Evolutionary conservation across 257 asterid genomes (phyloP).

Genomic region (Solanum piurae): DNA sequence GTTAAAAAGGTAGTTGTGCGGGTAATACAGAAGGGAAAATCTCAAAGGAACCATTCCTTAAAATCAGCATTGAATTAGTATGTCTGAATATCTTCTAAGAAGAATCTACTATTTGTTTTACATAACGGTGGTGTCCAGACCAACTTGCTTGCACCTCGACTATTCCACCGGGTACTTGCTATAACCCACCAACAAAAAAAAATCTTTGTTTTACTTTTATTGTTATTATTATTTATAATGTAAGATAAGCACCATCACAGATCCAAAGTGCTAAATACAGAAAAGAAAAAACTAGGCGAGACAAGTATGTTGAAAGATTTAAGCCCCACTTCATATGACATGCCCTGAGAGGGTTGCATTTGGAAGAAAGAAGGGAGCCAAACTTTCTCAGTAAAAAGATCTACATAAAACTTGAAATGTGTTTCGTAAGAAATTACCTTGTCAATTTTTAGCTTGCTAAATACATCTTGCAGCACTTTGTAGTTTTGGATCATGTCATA

Average conservation of each 20-base stretch:
- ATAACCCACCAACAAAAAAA: not conserved
- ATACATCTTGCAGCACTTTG: conserved; percentile 94
- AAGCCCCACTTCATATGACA: not conserved
- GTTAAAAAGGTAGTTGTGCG: not conserved
- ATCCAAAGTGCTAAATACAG: not conserved
- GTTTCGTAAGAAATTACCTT: conserved; percentile 37
- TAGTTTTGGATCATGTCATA: conserved; percentile 92
- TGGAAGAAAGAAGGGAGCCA: not conserved
- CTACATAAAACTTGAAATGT: not conserved
- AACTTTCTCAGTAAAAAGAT: not conserved
- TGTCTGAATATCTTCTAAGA: not conserved
- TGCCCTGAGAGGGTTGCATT: not conserved
- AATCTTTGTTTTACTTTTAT: not conserved
- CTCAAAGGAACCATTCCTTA: not conserved
- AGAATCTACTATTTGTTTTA: not conserved
- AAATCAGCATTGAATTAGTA: not conserved
- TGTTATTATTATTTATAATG: not conserved
- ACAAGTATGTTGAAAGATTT: not conserved
- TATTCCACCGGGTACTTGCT: not conserved
- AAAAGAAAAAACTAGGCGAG: not conserved
- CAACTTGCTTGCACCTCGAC: not conserved
- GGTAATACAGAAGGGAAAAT: not conserved
- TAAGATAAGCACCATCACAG: not conserved
- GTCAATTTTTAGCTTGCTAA: conserved; percentile 71
- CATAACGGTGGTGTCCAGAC: not conserved